These are phyloP conservation scores for Auriscalpium microsporum DNA, from an alignment of 768 basidiomycete species.

Conservation along the genomic window DNA sequence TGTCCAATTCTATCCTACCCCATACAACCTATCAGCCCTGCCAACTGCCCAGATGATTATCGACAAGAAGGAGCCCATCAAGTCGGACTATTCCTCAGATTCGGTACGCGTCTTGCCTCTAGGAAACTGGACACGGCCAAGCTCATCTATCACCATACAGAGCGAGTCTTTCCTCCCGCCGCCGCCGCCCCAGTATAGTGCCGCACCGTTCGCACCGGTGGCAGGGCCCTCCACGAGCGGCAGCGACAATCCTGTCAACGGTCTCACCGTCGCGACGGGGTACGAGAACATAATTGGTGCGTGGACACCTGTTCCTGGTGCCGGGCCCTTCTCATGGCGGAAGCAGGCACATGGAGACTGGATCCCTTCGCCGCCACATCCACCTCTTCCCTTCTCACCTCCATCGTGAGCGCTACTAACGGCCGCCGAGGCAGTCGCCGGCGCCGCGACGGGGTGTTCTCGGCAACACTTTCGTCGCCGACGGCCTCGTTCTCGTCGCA, in stretches of 20 bases:
- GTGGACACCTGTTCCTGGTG: background rate
- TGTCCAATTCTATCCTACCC: too few relatives aligned
- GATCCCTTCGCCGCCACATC: constrained; percentile 5
- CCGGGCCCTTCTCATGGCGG: background rate
- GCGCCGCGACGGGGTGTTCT: background rate
- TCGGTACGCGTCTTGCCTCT: too few relatives aligned
- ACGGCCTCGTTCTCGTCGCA: constrained; percentile 6
- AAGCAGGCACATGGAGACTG: constrained; percentile 8
- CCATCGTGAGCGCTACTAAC: background rate
- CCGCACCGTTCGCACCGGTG: background rate
- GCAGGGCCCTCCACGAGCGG: background rate
- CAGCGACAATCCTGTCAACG: constrained; percentile 5
- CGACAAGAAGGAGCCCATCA: too few relatives aligned
- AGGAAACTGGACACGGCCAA: too few relatives aligned
- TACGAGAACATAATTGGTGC: constrained; percentile 1
- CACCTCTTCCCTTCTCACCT: constrained; percentile 2
- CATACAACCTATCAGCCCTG: too few relatives aligned
- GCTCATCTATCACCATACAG: too few relatives aligned
- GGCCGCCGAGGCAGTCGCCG: background rate
- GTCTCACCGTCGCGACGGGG: constrained; percentile 2
- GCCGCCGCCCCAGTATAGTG: background rate
- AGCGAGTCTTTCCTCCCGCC: too few relatives aligned
- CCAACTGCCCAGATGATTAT: too few relatives aligned
- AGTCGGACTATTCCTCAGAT: too few relatives aligned
- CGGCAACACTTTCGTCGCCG: background rate